A percentile compares a stretch with the other conserved stretches of the same genome.
Evolutionary conservation across 305 asterid genomes (phyloP).

Genomic region (Fraxinus floribunda): DNA sequence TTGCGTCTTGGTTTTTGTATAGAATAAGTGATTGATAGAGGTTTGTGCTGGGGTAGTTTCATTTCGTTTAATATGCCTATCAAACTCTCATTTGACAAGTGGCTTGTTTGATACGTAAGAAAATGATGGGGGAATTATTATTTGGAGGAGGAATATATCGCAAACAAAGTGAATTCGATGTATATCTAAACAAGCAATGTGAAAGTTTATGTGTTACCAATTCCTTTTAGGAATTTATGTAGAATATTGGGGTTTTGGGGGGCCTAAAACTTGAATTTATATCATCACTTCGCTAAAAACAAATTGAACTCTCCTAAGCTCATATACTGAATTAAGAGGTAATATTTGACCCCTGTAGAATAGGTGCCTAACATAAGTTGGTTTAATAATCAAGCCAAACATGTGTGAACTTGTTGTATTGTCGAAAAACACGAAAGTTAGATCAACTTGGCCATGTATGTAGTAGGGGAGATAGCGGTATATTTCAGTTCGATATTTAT

Average conservation of each 20-base stretch:
- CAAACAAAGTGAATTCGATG: neutral
- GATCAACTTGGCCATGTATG: neutral
- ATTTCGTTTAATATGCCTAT: neutral
- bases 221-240: neutral
- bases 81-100: neutral
- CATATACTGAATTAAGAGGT: neutral
- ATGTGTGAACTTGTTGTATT: neutral
- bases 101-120: slow-evolving; percentile 2
- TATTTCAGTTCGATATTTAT: neutral
- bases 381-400: neutral
- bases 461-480: neutral
- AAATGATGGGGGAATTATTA: neutral
- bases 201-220: neutral
- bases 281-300: neutral
- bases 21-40: neutral
- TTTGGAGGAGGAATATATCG: neutral
- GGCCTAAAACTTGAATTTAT: neutral
- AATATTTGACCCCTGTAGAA: neutral
- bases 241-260: neutral
- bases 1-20: slow-evolving; percentile 2
- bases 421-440: neutral
- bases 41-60: neutral
- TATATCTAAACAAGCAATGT: neutral
- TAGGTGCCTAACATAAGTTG: neutral
- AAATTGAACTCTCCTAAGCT: neutral